Evolutionary conservation across 106 monocot species (phyloP), one percentile per base, ranked within the genome.

Genomic region (Dendrobium officinale): DNA sequence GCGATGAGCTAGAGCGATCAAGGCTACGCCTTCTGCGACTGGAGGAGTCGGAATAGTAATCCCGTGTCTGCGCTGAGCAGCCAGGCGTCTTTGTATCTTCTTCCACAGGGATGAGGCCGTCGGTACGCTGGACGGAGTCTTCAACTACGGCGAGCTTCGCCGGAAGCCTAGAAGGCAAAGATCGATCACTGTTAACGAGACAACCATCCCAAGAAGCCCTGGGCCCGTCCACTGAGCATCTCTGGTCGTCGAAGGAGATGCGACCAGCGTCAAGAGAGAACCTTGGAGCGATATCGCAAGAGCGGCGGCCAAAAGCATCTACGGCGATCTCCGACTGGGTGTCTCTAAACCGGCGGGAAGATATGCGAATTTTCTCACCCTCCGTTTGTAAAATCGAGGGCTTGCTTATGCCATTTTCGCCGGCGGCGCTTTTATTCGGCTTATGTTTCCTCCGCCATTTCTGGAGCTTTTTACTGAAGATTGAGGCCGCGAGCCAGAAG

Each of bases 161-260:
- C n/a, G 86, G 91, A 47, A 90, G 75, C 16, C 95, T 89, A 22
- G 89, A 79, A 24, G 86, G 79, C 31, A 70, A 54, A 0, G 91
- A 73, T 6, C 84, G 67, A 5, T 64, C 70, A 37, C 77, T 66
- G 20, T 90, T 83, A 19, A 90, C 79, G 41, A 92, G 72, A 85
- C 87, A 89, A 2, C 92, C 92, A 40, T 97, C 96, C 96, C 94
- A 97, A 0, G 94, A 97, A 26, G 91, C 93, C 61, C 96, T 83
- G 1, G 91, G 88, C 67, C 90, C 91, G 75, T 96, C 96, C 84
- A 85, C 86, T 5, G 92, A 95, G 70, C 59, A 82, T 41, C 88
- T 75, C 1, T 88, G 82, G 18, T 89, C 87, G 59, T 96, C 96
- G 41, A 96, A 78, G 74, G 93, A 93, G 67, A 91, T 82, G 66